These are phyloP conservation scores for Colletotrichum shisoi DNA, from an alignment of 2,329 filamentous ascomycete genomes.

Conservation along the genomic window DNA sequence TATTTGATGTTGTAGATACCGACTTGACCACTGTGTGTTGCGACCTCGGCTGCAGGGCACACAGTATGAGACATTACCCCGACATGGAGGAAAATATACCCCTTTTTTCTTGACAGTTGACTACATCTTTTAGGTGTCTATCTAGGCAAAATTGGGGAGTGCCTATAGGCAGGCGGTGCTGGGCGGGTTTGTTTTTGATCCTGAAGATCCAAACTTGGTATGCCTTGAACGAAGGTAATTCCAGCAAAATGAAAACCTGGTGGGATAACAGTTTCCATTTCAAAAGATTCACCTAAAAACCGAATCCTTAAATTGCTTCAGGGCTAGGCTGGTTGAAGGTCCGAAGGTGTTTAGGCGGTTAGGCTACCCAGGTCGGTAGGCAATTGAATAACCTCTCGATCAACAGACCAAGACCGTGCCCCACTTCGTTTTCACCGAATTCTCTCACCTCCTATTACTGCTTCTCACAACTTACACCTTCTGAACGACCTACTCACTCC, in stretches of 20 bases:
- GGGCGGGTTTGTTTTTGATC: too few species aligned
- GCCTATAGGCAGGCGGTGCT: background rate
- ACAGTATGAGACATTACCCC: background rate
- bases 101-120: too few species aligned
- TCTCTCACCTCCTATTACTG: background rate
- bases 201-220: background rate
- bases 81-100: background rate
- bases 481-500: background rate
- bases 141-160: too few species aligned
- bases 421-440: slow-evolving; percentile 15
- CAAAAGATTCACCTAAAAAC: background rate
- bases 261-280: background rate
- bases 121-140: too few species aligned
- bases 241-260: background rate
- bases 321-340: background rate
- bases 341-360: background rate
- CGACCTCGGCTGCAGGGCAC: background rate
- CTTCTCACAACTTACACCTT: slow-evolving; percentile 8
- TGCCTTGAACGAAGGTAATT: background rate
- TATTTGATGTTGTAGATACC: background rate
- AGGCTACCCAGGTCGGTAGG: background rate
- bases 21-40: background rate
- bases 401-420: background rate
- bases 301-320: background rate
- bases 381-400: background rate